Percentiles rank a stretch among this genome's conserved stretches.
phyloP scores from a whole-genome alignment of 2,329 filamentous ascomycete species.

The Calonectria henricotiae region DNA sequence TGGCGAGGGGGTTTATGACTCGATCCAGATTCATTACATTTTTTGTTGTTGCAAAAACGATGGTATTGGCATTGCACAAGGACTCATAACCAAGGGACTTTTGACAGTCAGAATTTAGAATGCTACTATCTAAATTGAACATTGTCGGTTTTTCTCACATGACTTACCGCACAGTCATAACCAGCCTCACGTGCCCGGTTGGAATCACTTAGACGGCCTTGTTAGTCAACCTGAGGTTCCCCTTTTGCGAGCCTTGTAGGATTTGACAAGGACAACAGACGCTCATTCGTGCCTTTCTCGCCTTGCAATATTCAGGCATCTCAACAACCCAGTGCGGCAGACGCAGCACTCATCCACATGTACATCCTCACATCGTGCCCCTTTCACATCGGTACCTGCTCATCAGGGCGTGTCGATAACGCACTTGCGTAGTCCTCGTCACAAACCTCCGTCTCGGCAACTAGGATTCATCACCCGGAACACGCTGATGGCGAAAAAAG shows the following conservation, averaged over 20 bases:
- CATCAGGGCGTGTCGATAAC: constrained; percentile 42
- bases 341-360: not conserved
- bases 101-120: constrained; percentile 20
- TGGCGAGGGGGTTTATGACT: not conserved
- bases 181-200: constrained; percentile 3
- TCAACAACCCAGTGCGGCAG: constrained; percentile 38
- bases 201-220: not conserved
- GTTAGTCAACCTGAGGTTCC: not conserved
- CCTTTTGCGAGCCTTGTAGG: not conserved
- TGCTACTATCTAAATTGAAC: constrained; percentile 10
- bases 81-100: not conserved
- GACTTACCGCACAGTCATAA: constrained; percentile 1
- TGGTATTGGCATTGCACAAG: not conserved
- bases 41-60: not conserved
- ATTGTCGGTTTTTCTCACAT: constrained; percentile 4
- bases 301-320: not conserved
- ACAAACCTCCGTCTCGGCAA: constrained; percentile 3
- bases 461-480: constrained; percentile 4
- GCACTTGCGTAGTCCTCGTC: constrained; percentile 15
- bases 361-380: not conserved
- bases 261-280: not conserved
- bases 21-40: too few relatives aligned
- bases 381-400: constrained; percentile 26
- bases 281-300: not conserved
- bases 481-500: constrained; percentile 38